A percentile compares a stretch with the other conserved stretches of the same genome.
These are phyloP conservation scores for Fraxinus nigra DNA, from an alignment of 305 asterid species.

Conservation along the genomic window DNA sequence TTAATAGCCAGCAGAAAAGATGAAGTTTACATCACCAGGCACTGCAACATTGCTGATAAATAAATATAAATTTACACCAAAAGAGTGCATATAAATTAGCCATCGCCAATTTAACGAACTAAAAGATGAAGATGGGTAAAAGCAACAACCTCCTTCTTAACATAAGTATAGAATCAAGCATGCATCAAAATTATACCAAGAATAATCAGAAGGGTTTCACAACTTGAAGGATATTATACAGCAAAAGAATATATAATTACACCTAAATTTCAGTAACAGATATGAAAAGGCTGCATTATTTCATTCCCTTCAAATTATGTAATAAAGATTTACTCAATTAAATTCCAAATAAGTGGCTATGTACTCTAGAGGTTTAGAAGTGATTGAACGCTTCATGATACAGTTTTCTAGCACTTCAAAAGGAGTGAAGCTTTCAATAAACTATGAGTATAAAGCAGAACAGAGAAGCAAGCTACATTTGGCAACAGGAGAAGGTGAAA, in stretches of 20 bases:
- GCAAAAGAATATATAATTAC: not conserved
- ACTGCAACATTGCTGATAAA: not conserved
- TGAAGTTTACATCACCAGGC: not conserved
- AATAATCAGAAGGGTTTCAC: not conserved
- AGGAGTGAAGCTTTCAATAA: not conserved
- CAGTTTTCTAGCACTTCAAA: not conserved
- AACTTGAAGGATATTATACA: slow-evolving; percentile 5
- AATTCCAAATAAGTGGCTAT: slow-evolving; percentile 4
- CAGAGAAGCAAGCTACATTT: slow-evolving; percentile 3
- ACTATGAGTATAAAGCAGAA: slow-evolving; percentile 3
- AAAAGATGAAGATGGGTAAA: not conserved
- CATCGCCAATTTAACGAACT: not conserved
- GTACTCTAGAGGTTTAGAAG: not conserved
- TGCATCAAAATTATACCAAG: not conserved
- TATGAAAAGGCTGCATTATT: not conserved
- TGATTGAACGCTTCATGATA: not conserved
- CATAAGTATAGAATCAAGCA: not conserved
- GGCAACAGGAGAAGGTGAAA: not conserved
- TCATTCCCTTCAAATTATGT: not conserved
- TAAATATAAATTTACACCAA: not conserved
- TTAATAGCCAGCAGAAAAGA: not conserved
- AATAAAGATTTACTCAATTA: not conserved
- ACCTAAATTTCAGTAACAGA: not conserved
- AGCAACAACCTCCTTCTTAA: slow-evolving; percentile 2
- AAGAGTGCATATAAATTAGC: not conserved